phyloP scores from a whole-genome alignment of 805 yeast species.

The Candida mattraensis region DNA sequence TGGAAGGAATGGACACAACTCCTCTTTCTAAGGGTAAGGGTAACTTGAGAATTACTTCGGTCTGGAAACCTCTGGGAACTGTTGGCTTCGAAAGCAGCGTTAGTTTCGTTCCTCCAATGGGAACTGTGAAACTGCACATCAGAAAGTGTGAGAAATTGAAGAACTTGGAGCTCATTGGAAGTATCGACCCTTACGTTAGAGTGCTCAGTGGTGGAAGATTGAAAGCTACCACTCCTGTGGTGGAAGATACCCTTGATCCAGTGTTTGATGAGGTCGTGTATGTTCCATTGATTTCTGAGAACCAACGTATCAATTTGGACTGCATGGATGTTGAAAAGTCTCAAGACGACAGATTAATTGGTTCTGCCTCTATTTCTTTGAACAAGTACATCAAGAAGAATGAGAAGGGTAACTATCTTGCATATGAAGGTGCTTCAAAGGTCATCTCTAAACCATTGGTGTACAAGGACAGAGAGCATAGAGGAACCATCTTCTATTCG shows the following conservation, averaged over 20 bases:
- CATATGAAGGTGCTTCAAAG: constrained; percentile 52
- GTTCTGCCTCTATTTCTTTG: constrained; percentile 52
- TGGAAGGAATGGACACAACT: constrained; percentile 51
- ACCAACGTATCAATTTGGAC: constrained; percentile 57
- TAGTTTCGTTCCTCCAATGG: constrained; percentile 58
- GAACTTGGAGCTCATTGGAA: constrained; percentile 65
- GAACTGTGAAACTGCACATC: constrained; percentile 61
- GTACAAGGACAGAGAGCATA: constrained; percentile 41
- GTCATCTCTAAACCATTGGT: constrained; percentile 36
- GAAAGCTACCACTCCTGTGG: constrained; percentile 53
- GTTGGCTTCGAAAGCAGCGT: constrained; percentile 43
- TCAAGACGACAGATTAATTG: constrained; percentile 62
- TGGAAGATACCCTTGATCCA: constrained; percentile 56
- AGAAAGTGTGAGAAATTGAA: constrained; percentile 52
- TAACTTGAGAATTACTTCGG: constrained; percentile 51
- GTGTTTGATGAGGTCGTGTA: constrained; percentile 57
- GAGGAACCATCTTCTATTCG: constrained; percentile 49
- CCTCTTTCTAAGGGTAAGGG: constrained; percentile 52
- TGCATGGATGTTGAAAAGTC: constrained; percentile 67
- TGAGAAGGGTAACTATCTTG: constrained; percentile 45
- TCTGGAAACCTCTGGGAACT: constrained; percentile 71
- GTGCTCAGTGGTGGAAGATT: constrained; percentile 58
- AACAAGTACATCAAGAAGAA: constrained; percentile 49
- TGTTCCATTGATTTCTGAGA: constrained; percentile 59
- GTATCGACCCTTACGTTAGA: constrained; percentile 72